Evolutionary conservation across 345 rosid species (phyloP), one percentile per base, ranked within the genome.

Genomic region (Rhodomyrtus tomentosa): DNA sequence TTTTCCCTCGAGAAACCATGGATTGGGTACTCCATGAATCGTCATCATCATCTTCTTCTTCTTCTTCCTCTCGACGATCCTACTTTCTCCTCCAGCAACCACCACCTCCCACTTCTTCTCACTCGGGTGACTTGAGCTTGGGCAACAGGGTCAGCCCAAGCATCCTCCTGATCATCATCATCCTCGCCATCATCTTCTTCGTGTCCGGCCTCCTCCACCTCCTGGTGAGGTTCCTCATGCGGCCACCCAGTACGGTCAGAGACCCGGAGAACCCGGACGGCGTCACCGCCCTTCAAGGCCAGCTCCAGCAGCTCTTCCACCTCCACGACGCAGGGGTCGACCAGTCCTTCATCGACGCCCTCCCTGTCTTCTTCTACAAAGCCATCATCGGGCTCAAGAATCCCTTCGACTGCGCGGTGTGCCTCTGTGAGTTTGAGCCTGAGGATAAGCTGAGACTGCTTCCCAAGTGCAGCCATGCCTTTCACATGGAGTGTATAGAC

Each of bases 391-490:
- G 98, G 82, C 88, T 90, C 85, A 93, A 91, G 84, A 90, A 93
- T 83, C 98, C 98, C 51, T 94, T 96, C 54, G 99, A 96, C 84
- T 96, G 99, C 88, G 98, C 99, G n/a, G 98, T 96, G 36, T 96
- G 99, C 89, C 91, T 97, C 86, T 95, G 95, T 84, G 98, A 95
- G 86, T 95, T 95, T 89, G 99, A 94, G 91, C 86, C 91, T 38
- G 98, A 94, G 56, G 99, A 97, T 82, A 92, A 93, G 91, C 98
- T 97, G 72, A 92, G 99, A 85, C 89, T 97, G 91, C 89, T 97
- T 45, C 99, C 99, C 11, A 97, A 93, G 90, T 97, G 99, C n/a
- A 95, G 99, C 88, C 99, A 97, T 88, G 99, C 99, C 58, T 97
- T 97, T 86, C 99, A 97, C 88, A 90, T 92, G 98, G 98, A 95